Conservation (phyloP, 2,329 filamentous ascomycete species). For the Colletotrichum gigasporum region DNA sequence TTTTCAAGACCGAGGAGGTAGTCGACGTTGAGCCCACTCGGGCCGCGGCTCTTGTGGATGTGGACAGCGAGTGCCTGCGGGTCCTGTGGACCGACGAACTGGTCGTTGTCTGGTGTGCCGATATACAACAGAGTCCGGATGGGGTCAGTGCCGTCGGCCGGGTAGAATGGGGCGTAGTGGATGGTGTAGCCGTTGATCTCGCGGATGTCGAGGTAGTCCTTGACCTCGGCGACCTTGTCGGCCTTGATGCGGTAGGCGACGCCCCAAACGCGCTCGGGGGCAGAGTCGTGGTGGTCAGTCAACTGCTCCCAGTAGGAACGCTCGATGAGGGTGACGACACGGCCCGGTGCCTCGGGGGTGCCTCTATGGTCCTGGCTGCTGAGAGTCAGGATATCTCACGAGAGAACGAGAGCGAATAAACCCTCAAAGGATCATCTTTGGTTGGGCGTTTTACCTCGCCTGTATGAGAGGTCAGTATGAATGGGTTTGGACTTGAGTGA, state of each 20-base stretch:
- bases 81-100: conserved; percentile 88
- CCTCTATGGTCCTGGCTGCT: conserved; percentile 93
- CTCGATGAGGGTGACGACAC: conserved; percentile 93
- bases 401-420: background rate
- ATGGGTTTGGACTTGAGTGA: background rate
- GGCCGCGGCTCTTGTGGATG: conserved; percentile 79
- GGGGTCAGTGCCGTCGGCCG: conserved; percentile 53
- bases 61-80: conserved; percentile 81
- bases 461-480: conserved; percentile 35
- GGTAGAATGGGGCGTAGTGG: conserved; percentile 87
- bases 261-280: conserved; percentile 82
- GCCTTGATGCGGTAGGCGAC: conserved; percentile 87
- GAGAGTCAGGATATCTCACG: conserved; percentile 9
- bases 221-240: conserved; percentile 79
- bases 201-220: conserved; percentile 90
- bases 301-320: conserved; percentile 84
- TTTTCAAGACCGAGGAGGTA: conserved; percentile 85
- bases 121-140: conserved; percentile 85
- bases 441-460: conserved; percentile 44
- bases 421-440: background rate
- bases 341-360: conserved; percentile 85
- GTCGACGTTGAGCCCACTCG: conserved; percentile 89
- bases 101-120: conserved; percentile 89
- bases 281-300: conserved; percentile 71
- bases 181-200: conserved; percentile 98